Conservation (phyloP, 176 grass and related monocot genomes). For the Bromus sterilis region DNA sequence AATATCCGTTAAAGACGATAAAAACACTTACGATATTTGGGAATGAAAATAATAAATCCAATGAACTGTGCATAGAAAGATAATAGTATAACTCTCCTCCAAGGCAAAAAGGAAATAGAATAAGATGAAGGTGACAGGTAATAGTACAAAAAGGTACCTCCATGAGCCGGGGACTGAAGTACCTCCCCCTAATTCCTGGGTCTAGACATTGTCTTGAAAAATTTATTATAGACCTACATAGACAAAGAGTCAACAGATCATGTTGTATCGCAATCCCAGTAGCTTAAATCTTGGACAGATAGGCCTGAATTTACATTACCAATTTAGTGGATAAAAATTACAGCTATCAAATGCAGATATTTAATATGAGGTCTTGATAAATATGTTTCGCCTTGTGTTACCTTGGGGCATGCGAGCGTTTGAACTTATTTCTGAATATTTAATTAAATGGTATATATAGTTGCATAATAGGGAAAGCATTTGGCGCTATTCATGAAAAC, state of each 20-base stretch:
- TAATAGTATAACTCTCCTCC: conserved; percentile 6
- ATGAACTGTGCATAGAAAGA: neutral
- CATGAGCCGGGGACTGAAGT: conserved; percentile 95
- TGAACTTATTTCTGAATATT: neutral
- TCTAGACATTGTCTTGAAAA: conserved; percentile 88
- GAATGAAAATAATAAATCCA: neutral
- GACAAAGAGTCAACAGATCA: conserved; percentile 15
- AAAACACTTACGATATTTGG: neutral
- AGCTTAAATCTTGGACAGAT: conserved; percentile 1
- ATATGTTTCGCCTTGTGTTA: neutral
- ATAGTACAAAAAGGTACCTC: conserved; percentile 56
- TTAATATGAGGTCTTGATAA: conserved; percentile 3
- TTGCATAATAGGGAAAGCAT: neutral
- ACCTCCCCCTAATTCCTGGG: conserved; percentile 70
- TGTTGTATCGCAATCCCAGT: neutral
- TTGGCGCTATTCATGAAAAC: neutral
- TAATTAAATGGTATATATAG: neutral
- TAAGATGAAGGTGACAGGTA: neutral
- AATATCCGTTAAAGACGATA: neutral
- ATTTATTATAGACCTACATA: conserved; percentile 76
- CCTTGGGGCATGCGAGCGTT: neutral
- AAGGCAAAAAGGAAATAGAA: neutral
- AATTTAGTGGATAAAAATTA: neutral
- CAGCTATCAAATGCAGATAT: neutral
- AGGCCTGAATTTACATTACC: conserved; percentile 4